Conservation (phyloP, 2,329 filamentous ascomycete genomes). For the Penicillium sp. region DNA sequence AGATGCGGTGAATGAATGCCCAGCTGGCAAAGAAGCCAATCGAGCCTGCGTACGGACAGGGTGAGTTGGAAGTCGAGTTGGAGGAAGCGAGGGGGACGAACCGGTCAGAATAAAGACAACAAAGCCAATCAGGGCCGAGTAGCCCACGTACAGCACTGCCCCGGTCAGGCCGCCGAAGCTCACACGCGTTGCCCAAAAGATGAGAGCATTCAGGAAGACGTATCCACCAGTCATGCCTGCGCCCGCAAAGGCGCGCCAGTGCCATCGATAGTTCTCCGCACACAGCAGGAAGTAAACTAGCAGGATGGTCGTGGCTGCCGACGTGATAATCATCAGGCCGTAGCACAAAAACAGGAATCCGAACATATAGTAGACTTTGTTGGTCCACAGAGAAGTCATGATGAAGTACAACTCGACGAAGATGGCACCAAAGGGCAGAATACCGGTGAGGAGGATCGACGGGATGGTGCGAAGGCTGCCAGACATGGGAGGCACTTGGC, state of each 20-base stretch:
- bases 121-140: conserved; percentile 83
- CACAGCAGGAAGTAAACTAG: conserved; percentile 97
- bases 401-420: conserved; percentile 99
- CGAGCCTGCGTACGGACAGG: conserved; percentile 58
- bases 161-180: conserved; percentile 81
- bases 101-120: conserved; percentile 92
- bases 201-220: conserved; percentile 84
- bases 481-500: conserved; percentile 82
- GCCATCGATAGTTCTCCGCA: conserved; percentile 97
- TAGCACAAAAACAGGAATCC: conserved; percentile 98
- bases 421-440: conserved; percentile 92
- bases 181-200: conserved; percentile 87
- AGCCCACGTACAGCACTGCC: conserved; percentile 88
- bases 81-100: conserved; percentile 49
- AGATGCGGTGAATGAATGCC: conserved; percentile 91
- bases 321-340: conserved; percentile 93
- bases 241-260: conserved; percentile 91
- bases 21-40: conserved; percentile 96
- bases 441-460: conserved; percentile 85
- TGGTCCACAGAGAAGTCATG: conserved; percentile 98
- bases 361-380: conserved; percentile 99
- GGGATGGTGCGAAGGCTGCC: conserved; percentile 84
- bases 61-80: conserved; percentile 3
- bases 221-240: conserved; percentile 88
- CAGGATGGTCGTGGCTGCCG: conserved; percentile 84